These are phyloP conservation scores for Chaetomiaceae sp. DNA, from an alignment of 2,329 filamentous ascomycete genomes.

Conservation along the genomic window DNA sequence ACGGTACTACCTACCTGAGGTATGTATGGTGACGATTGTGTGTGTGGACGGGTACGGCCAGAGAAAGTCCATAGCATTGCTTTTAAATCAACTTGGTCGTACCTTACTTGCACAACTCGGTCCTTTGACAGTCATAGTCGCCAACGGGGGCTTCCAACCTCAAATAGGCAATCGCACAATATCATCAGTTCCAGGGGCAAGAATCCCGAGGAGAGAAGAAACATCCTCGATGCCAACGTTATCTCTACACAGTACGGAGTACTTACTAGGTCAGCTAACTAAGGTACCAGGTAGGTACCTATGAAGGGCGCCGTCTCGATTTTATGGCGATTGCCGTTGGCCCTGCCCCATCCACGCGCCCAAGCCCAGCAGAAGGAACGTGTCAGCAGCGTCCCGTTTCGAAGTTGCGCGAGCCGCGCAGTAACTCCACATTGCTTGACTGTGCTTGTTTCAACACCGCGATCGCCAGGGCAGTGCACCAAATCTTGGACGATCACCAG, in stretches of 20 bases:
- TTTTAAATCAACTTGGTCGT: not conserved
- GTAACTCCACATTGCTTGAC: slow-evolving; percentile 5
- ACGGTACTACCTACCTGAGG: too few relatives aligned
- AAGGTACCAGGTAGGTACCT: not conserved
- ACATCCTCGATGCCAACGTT: not conserved
- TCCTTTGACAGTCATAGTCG: not conserved
- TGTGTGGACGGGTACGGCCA: too few relatives aligned
- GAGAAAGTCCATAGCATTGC: not conserved
- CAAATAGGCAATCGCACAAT: not conserved
- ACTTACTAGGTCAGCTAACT: too few relatives aligned
- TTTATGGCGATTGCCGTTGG: slow-evolving; percentile 13
- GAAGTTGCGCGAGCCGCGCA: slow-evolving; percentile 13
- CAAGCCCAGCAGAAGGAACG: not conserved
- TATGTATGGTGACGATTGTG: too few relatives aligned
- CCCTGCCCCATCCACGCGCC: not conserved
- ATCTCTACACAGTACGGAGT: too few relatives aligned
- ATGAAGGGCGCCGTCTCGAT: slow-evolving; percentile 4
- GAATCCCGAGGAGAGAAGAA: not conserved
- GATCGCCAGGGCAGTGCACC: slow-evolving; percentile 14
- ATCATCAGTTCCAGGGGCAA: not conserved
- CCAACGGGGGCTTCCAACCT: not conserved
- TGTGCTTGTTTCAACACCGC: slow-evolving; percentile 20
- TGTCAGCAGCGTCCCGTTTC: slow-evolving; percentile 9
- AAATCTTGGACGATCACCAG: slow-evolving; percentile 13
- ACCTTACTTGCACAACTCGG: not conserved